phyloP scores from a whole-genome alignment of 768 basidiomycete species.

The Collybiopsis confluens region DNA sequence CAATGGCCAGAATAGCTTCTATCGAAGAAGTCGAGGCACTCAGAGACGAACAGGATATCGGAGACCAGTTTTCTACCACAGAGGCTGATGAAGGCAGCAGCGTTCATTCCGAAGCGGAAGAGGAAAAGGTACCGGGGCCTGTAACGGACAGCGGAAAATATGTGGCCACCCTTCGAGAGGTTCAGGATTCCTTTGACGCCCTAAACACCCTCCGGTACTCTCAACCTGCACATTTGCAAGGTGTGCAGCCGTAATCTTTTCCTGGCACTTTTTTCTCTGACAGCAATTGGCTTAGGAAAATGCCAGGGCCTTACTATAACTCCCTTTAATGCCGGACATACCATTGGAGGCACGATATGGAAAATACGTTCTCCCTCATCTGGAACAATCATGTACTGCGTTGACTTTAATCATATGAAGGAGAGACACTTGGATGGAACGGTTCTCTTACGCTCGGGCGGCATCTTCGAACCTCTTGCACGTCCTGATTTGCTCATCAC shows the following conservation, averaged over 20 bases:
- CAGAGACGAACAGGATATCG: slow-evolving; percentile 68
- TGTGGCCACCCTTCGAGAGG: slow-evolving; percentile 76
- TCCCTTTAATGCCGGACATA: slow-evolving; percentile 92
- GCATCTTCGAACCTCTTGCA: slow-evolving; percentile 80
- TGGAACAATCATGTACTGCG: slow-evolving; percentile 92
- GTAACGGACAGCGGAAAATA: slow-evolving; percentile 46
- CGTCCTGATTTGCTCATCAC: slow-evolving; percentile 93
- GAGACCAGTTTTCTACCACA: slow-evolving; percentile 31
- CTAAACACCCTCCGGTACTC: slow-evolving; percentile 92
- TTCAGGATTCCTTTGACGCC: slow-evolving; percentile 89
- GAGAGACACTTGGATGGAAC: slow-evolving; percentile 96
- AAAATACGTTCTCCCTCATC: slow-evolving; percentile 97
- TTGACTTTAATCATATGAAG: slow-evolving; percentile 92
- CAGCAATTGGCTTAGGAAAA: slow-evolving; percentile 53
- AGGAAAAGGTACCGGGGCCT: slow-evolving; percentile 20
- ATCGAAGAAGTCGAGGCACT: slow-evolving; percentile 84
- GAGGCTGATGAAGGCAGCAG: slow-evolving; percentile 20
- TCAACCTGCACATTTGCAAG: slow-evolving; percentile 92
- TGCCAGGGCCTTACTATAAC: slow-evolving; percentile 92
- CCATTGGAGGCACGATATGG: slow-evolving; percentile 96
- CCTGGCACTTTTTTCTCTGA: slow-evolving; percentile 9
- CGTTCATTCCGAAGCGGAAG: slow-evolving; percentile 20
- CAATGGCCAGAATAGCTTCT: slow-evolving; percentile 90
- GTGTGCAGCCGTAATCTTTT: slow-evolving; percentile 37
- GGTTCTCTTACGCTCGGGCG: slow-evolving; percentile 75